Percentiles rank a stretch among this genome's conserved stretches.
These are phyloP conservation scores for Penstemon barbatus DNA, from an alignment of 257 asterid genomes.

Conservation along the genomic window DNA sequence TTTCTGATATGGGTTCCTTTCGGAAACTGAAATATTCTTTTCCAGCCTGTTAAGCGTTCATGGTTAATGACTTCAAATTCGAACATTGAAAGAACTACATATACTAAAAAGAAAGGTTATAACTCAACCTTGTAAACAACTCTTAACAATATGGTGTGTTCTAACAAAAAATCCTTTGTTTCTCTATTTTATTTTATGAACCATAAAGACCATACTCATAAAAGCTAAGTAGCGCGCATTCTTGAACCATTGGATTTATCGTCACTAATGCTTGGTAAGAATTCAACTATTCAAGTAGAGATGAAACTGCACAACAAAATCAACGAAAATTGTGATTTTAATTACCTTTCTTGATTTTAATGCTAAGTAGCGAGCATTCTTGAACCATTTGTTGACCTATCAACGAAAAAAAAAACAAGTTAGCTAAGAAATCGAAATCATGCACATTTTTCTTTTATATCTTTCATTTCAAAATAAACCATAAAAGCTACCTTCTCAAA, in stretches of 20 bases:
- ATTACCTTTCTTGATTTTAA: constrained; percentile 83
- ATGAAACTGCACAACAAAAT: constrained; percentile 16
- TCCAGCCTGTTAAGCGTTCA: constrained; percentile 43
- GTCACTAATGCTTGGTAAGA: constrained; percentile 3
- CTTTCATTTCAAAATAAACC: constrained; percentile 26
- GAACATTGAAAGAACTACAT: constrained; percentile 13
- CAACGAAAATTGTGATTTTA: constrained; percentile 9
- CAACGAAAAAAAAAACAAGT: constrained; percentile 29
- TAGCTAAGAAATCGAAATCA: constrained; percentile 22
- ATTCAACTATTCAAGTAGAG: constrained; percentile 9
- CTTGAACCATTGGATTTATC: constrained; percentile 99
- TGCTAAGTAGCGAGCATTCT: constrained; percentile 95
- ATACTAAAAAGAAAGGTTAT: constrained; percentile 2
- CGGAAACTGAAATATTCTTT: constrained; percentile 36
- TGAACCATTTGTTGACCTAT: constrained; percentile 99
- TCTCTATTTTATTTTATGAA: background rate
- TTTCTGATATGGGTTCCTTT: constrained; percentile 40
- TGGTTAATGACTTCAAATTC: constrained; percentile 22
- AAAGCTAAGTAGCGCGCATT: constrained; percentile 84
- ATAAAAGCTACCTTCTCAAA: constrained; percentile 66
- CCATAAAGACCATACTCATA: background rate
- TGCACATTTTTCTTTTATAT: constrained; percentile 12
- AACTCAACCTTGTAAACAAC: constrained; percentile 3
- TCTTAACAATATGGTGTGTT: background rate
- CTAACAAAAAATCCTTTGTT: background rate